Conservation (phyloP, 2,329 filamentous ascomycete genomes). For the Calonectria fujianensis region DNA sequence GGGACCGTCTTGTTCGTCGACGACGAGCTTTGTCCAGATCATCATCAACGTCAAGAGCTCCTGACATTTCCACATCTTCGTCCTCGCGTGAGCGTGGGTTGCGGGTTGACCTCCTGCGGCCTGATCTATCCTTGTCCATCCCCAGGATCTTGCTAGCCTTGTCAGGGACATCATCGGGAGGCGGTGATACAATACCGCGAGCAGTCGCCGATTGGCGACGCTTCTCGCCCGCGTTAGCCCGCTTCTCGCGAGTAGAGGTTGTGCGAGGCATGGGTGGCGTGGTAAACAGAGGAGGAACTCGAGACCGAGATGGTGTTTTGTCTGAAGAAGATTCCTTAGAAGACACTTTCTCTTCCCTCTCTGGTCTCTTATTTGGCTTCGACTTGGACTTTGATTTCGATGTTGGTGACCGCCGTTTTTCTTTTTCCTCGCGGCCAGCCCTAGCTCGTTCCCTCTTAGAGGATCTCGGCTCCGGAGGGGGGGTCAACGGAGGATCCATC, state of each 20-base stretch:
- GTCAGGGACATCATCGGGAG: constrained; percentile 79
- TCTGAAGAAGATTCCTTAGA: constrained; percentile 85
- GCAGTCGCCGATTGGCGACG: constrained; percentile 81
- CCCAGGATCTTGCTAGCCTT: constrained; percentile 89
- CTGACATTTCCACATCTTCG: constrained; percentile 70
- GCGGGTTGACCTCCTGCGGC: constrained; percentile 65
- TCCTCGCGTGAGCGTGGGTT: constrained; percentile 59
- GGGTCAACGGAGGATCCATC: constrained; percentile 59
- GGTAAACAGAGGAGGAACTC: constrained; percentile 79
- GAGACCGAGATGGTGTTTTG: constrained; percentile 74
- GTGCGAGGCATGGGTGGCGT: constrained; percentile 80
- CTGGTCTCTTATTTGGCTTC: constrained; percentile 73
- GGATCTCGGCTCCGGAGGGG: constrained; percentile 74
- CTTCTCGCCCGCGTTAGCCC: constrained; percentile 72
- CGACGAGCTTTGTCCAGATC: constrained; percentile 57
- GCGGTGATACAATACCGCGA: constrained; percentile 81
- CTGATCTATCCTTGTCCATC: constrained; percentile 62
- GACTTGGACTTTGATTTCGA: constrained; percentile 79
- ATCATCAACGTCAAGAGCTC: constrained; percentile 63
- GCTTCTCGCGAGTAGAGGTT: constrained; percentile 80
- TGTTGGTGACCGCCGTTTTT: constrained; percentile 71
- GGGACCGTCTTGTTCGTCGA: constrained; percentile 57
- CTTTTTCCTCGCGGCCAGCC: constrained; percentile 78
- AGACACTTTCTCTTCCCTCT: constrained; percentile 77
- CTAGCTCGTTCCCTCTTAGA: constrained; percentile 86